Base-by-base conservation (phyloP, 2,329 filamentous ascomycete genomes). In the Stagonosporopsis tanaceti region DNA sequence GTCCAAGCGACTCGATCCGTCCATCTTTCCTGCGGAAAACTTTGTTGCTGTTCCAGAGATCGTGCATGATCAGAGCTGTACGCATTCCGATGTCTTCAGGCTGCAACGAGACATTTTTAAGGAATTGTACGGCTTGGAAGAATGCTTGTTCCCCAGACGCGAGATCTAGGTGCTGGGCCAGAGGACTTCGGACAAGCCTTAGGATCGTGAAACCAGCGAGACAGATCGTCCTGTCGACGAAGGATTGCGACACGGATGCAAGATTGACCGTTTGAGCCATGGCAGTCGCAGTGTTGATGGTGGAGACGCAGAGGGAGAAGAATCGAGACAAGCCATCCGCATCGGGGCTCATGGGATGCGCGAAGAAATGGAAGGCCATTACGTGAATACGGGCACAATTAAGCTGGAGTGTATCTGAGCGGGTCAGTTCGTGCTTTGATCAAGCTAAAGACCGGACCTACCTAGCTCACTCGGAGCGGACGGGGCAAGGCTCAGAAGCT, bases 311-410 rank as follows among this genome's bases (percentile, higher is more conserved):
- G 5, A 75, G 65, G 7, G 69, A 70, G 51, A 69, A 76, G 7
- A 75, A 65, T 4, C 72, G 67, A 40, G 57, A 62, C 0, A 76
- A 57, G 15, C 66, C 60, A 32, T 76, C 73, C 4, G 58, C 50
- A 52, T 74, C 71, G 12, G 70, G 64, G 34, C 64, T 63, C 8
- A 68, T 62, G 2, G 71, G 67, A 37, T 72, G 62, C 0, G 72
- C 72, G 47, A 75, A 76, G 63, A 76, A 76, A 44, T 76, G 72
- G 57, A 74, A 76, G 12, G 72, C 65, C 48, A 75, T 62, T 8
- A 76, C 64, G 41, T 76, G 73, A 11, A 76, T 68, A 27, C 73
- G 72, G 15, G 67, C 70, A 40, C 73, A 76, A 39, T 69, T 72
- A 1, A 76, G 66, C 65, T 73, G 69, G 20, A 75, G 65, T 8